These are phyloP conservation scores for Malus fusca DNA, from an alignment of 306 rosid species.

Conservation along the genomic window DNA sequence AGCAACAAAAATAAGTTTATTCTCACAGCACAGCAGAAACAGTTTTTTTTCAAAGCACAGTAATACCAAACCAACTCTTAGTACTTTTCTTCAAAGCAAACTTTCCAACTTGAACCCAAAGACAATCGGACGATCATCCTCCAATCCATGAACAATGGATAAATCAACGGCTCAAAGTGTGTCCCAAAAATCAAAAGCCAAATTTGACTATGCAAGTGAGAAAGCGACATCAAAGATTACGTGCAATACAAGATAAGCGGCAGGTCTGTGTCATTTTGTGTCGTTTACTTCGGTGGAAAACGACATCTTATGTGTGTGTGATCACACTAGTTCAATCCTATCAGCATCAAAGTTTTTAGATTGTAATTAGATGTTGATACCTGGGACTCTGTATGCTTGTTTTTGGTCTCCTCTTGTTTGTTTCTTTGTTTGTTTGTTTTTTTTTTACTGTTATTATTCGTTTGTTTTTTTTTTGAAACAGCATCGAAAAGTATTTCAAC, in stretches of 20 bases:
- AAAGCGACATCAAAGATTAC: slow-evolving; percentile 13
- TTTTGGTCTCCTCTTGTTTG: neutral
- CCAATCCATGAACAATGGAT: neutral
- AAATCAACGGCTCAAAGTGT: neutral
- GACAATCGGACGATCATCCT: neutral
- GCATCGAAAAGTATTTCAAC: neutral
- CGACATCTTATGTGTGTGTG: neutral
- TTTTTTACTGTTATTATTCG: fast-evolving
- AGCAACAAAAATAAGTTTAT: too few relatives aligned
- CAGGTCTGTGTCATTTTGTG: slow-evolving; percentile 1
- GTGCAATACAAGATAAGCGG: neutral
- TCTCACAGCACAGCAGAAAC: too few relatives aligned
- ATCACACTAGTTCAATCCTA: neutral
- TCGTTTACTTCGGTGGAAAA: slow-evolving; percentile 17
- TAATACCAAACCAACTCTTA: too few relatives aligned
- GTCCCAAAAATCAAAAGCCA: neutral
- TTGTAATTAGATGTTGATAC: neutral
- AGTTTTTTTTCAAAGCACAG: too few relatives aligned
- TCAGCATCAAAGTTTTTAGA: slow-evolving; percentile 4
- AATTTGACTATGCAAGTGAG: neutral
- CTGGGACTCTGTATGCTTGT: neutral
- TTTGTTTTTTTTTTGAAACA: neutral
- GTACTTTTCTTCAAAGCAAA: neutral
- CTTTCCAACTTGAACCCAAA: neutral
- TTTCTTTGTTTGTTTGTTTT: neutral